A percentile compares a stretch with the other conserved stretches of the same genome.
phyloP scores from a whole-genome alignment of 352 stramenopile species.

The Globisporangium emineosum region DNA sequence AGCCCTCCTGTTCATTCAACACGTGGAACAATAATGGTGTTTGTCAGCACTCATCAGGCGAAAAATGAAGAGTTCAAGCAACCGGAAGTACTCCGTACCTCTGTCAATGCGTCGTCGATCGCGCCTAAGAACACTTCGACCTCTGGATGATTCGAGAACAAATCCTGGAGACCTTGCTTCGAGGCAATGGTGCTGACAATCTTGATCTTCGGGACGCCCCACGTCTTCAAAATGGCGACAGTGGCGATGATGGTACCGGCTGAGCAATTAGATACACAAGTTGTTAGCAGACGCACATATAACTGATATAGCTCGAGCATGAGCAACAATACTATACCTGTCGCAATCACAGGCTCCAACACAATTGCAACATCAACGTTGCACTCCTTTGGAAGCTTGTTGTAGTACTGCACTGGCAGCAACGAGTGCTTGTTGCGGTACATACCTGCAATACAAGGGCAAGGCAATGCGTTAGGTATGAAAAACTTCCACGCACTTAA shows the following conservation, averaged over 20 bases:
- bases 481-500: not conserved
- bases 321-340: constrained; percentile 35
- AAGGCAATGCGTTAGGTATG: not conserved
- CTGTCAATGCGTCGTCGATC: constrained; percentile 72
- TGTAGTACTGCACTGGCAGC: constrained; percentile 98
- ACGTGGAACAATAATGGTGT: not conserved
- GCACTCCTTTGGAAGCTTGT: constrained; percentile 95
- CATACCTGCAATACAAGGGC: constrained; percentile 42
- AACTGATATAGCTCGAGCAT: not conserved
- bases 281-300: not conserved
- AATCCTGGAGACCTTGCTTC: constrained; percentile 86
- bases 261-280: constrained; percentile 11
- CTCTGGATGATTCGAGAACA: constrained; percentile 71
- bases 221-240: constrained; percentile 95
- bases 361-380: constrained; percentile 93
- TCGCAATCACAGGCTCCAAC: constrained; percentile 96
- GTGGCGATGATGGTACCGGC: constrained; percentile 93
- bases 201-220: constrained; percentile 92
- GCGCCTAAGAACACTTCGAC: constrained; percentile 77
- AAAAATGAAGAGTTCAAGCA: not conserved
- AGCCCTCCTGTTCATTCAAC: constrained; percentile 50
- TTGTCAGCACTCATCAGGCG: not conserved
- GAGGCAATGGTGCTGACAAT: constrained; percentile 93
- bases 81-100: constrained; percentile 31
- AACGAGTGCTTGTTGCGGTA: constrained; percentile 90